Conservation (phyloP, 2,329 filamentous ascomycete species). For the Venturia pyrina region DNA sequence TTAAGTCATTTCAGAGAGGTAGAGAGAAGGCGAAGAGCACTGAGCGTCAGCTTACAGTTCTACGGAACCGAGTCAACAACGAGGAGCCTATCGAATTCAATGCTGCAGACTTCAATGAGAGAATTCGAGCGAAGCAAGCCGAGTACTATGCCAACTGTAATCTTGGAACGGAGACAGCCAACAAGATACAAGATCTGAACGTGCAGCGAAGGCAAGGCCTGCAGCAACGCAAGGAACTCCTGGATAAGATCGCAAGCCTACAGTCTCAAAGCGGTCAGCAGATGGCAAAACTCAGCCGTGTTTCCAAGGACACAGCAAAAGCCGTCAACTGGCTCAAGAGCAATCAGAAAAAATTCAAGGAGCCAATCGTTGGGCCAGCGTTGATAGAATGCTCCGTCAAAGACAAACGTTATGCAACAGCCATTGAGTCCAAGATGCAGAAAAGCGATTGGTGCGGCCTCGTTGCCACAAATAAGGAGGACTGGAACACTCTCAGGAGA, state of each 20-base stretch:
- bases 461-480: slow-evolving; percentile 63
- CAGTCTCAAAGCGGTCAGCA: slow-evolving; percentile 69
- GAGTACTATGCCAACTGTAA: neutral
- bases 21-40: neutral
- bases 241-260: slow-evolving; percentile 41
- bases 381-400: slow-evolving; percentile 72
- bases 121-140: slow-evolving; percentile 46
- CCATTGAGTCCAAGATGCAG: slow-evolving; percentile 48
- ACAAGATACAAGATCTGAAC: slow-evolving; percentile 23
- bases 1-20: neutral
- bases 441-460: slow-evolving; percentile 49
- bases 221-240: slow-evolving; percentile 6
- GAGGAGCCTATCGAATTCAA: slow-evolving; percentile 42
- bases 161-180: slow-evolving; percentile 36
- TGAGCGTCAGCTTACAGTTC: neutral
- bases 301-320: slow-evolving; percentile 53
- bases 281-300: slow-evolving; percentile 50
- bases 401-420: slow-evolving; percentile 54
- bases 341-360: slow-evolving; percentile 59
- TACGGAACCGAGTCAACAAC: neutral
- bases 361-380: slow-evolving; percentile 70
- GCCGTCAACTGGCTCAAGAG: slow-evolving; percentile 77
- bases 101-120: slow-evolving; percentile 57
- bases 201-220: slow-evolving; percentile 30
- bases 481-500: slow-evolving; percentile 63